Evolutionary conservation across 306 rosid genomes (phyloP).

Genomic region (Begonia masoniana): DNA sequence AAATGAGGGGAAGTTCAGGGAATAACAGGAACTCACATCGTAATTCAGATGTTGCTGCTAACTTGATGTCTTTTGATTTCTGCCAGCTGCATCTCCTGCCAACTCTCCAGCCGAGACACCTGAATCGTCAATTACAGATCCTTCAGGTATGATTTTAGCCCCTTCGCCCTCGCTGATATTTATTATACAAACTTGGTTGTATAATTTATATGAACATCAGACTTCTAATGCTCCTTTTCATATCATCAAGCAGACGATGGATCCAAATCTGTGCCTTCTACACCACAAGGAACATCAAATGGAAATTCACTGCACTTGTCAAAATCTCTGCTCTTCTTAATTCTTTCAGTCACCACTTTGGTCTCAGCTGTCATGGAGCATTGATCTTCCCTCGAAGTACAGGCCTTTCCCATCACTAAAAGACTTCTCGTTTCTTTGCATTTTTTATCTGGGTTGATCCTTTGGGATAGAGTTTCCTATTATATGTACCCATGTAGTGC

Average conservation of each 20-base stretch:
- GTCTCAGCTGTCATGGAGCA: constrained; percentile 15
- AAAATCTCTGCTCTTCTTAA: constrained; percentile 21
- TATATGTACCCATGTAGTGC: no score
- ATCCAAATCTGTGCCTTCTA: constrained; percentile 35
- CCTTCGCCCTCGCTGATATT: neutral
- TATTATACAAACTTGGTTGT: neutral
- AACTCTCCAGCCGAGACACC: constrained; percentile 46
- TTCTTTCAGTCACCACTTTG: constrained; percentile 30
- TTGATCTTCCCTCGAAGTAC: constrained; percentile 7
- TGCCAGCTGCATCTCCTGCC: constrained; percentile 43
- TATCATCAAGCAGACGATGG: neutral
- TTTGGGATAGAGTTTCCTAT: neutral
- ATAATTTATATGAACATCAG: neutral
- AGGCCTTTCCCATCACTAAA: neutral
- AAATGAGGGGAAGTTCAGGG: neutral
- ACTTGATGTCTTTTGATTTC: neutral
- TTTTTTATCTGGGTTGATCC: neutral
- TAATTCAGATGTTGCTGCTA: neutral
- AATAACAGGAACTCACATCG: neutral
- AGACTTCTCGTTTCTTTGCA: neutral
- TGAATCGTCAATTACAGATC: constrained; percentile 28
- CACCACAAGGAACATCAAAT: constrained; percentile 26
- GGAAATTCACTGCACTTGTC: constrained; percentile 45
- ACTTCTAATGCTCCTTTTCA: neutral
- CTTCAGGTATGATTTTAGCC: constrained; percentile 31